These are phyloP conservation scores for Candida ovalis DNA, from an alignment of 805 yeast species.

Conservation along the genomic window DNA sequence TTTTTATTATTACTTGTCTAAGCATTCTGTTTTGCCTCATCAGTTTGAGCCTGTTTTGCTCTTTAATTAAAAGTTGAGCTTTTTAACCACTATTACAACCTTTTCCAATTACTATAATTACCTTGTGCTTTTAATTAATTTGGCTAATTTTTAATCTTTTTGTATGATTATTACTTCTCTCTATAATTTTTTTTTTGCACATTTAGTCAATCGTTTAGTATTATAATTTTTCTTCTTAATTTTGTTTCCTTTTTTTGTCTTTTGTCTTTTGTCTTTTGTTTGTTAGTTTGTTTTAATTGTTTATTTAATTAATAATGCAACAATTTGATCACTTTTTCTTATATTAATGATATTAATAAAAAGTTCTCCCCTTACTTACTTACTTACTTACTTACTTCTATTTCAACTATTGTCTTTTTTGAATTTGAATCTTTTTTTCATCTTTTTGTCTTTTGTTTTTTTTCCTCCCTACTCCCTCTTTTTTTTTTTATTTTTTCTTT, in stretches of 20 bases:
- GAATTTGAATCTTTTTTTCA: too few relatives aligned
- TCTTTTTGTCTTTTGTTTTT: neutral
- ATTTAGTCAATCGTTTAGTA: too few relatives aligned
- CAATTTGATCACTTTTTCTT: neutral
- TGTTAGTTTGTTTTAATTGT: neutral
- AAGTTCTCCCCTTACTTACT: neutral
- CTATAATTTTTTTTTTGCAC: neutral
- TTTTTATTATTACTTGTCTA: neutral
- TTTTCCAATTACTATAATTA: neutral
- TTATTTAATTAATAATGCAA: neutral
- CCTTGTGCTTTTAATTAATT: neutral
- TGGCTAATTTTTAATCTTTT: neutral
- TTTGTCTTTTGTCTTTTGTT: neutral
- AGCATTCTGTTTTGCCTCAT: too few relatives aligned
- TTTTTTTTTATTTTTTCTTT: neutral
- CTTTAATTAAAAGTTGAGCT: neutral
- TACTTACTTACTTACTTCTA: too few relatives aligned
- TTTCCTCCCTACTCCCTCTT: neutral
- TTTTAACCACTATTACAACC: too few relatives aligned
- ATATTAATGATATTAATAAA: neutral
- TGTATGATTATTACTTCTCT: neutral
- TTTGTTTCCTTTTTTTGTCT: neutral
- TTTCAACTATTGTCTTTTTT: too few relatives aligned
- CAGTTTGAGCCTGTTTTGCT: too few relatives aligned
- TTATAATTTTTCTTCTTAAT: neutral